These are phyloP conservation scores for Rugonectria rugulosa DNA, from an alignment of 2,329 filamentous ascomycete species.

Conservation along the genomic window DNA sequence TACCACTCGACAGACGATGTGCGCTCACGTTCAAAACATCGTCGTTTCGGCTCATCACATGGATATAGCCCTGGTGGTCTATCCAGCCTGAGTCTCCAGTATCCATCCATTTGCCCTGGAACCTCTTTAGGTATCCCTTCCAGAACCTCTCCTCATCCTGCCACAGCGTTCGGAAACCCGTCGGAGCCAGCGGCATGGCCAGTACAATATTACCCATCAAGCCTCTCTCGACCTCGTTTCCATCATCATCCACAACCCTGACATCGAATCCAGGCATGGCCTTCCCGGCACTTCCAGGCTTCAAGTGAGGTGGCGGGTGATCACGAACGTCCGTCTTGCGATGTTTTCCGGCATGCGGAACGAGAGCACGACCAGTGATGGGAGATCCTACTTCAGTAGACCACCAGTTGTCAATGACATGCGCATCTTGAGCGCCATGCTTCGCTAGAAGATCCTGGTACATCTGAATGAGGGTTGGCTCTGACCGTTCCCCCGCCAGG, in stretches of 20 bases:
- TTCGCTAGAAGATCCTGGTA: slow-evolving; percentile 77
- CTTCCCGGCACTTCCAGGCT: slow-evolving; percentile 88
- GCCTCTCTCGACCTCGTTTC: slow-evolving; percentile 72
- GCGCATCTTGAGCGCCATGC: slow-evolving; percentile 68
- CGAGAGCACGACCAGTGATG: slow-evolving; percentile 63
- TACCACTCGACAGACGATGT: slow-evolving; percentile 87
- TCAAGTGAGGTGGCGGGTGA: slow-evolving; percentile 63
- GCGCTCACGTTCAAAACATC: slow-evolving; percentile 97
- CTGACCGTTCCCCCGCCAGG: slow-evolving; percentile 87
- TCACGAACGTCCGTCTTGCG: slow-evolving; percentile 52
- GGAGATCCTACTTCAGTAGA: slow-evolving; percentile 66
- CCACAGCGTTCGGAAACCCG: slow-evolving; percentile 87
- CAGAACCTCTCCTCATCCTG: slow-evolving; percentile 87
- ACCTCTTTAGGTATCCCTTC: slow-evolving; percentile 82
- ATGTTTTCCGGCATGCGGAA: slow-evolving; percentile 65
- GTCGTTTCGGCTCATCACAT: slow-evolving; percentile 73
- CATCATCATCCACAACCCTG: slow-evolving; percentile 81
- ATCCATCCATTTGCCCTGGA: slow-evolving; percentile 83
- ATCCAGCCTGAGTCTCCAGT: slow-evolving; percentile 91
- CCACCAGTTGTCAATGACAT: slow-evolving; percentile 69
- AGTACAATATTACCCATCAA: slow-evolving; percentile 94
- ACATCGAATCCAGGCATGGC: slow-evolving; percentile 93
- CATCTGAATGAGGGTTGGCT: slow-evolving; percentile 82
- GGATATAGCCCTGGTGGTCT: slow-evolving; percentile 74
- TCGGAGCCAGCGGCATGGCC: slow-evolving; percentile 81